phyloP scores from a whole-genome alignment of 208 protist genomes.

The Acanthamoeba culbertsoni region DNA sequence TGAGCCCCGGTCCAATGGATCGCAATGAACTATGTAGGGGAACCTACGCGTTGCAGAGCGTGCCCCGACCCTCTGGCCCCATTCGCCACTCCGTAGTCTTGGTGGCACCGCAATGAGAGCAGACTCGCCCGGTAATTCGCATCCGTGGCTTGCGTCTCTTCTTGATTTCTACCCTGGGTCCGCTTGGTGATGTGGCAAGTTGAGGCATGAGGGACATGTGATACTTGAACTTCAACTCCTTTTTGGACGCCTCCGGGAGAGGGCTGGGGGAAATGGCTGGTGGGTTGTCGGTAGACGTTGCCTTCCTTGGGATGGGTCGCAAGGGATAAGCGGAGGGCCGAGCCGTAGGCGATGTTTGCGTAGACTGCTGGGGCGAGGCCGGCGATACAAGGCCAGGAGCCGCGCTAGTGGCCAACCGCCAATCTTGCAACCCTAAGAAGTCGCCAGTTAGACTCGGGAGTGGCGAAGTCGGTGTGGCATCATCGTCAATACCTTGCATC shows the following conservation, averaged over 20 bases:
- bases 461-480: too few species aligned
- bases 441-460: too few species aligned
- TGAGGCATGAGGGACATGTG: conserved; percentile 26
- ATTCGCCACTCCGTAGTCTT: conserved; percentile 4
- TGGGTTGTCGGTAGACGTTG: too few species aligned
- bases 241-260: neutral
- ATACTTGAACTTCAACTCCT: conserved; percentile 34
- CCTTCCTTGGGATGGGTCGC: too few species aligned
- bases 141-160: conserved; percentile 24
- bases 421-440: too few species aligned
- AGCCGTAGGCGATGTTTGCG: too few species aligned
- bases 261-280: too few species aligned
- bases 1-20: neutral
- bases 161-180: neutral
- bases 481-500: too few species aligned
- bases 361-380: too few species aligned
- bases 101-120: conserved; percentile 16
- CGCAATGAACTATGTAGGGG: neutral
- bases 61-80: neutral
- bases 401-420: too few species aligned
- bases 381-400: too few species aligned
- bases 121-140: neutral
- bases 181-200: neutral
- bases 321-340: too few species aligned
- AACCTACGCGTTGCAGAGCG: conserved; percentile 35